Percentiles rank a stretch among this genome's conserved stretches.
Evolutionary conservation across 495 filamentous ascomycete species (phyloP).

Genomic region (Lichina pygmaea): DNA sequence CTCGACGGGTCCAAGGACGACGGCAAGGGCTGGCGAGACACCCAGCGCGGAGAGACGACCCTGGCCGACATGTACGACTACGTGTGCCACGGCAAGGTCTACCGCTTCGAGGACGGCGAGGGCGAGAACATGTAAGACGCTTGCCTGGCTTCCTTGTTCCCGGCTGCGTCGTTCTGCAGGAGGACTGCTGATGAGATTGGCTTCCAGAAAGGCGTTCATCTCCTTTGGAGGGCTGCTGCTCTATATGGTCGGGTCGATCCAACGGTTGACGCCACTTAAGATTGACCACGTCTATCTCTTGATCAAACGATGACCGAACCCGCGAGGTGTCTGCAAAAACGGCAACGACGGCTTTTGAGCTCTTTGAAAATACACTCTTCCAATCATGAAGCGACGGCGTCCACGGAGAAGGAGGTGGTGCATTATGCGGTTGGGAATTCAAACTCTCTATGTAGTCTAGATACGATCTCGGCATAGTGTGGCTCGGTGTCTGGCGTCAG

Average conservation of each 20-base stretch:
- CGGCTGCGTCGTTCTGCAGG: not conserved
- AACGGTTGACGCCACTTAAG: conserved; percentile 69
- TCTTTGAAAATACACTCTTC: not conserved
- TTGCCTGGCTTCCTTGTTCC: not conserved
- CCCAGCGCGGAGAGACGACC: conserved; percentile 40
- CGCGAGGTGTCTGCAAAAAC: not conserved
- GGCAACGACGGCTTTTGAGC: not conserved
- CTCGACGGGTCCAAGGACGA: conserved; percentile 59
- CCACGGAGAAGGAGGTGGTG: not conserved
- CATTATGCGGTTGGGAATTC: conserved; percentile 42
- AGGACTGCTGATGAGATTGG: conserved; percentile 2
- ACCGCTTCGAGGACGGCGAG: conserved; percentile 74
- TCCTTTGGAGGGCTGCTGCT: conserved; percentile 83
- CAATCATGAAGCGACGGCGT: not conserved
- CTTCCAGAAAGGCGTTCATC: conserved; percentile 57
- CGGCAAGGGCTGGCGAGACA: conserved; percentile 52
- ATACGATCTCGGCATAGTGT: conserved; percentile 50
- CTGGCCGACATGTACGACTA: conserved; percentile 90
- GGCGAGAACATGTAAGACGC: conserved; percentile 54
- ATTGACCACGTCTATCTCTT: conserved; percentile 88
- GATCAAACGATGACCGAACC: conserved; percentile 21
- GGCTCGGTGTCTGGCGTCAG: conserved; percentile 60
- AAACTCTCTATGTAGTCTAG: conserved; percentile 50
- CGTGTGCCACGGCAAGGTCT: conserved; percentile 92
- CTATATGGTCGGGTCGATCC: conserved; percentile 77